Percentiles rank a stretch among this genome's conserved stretches.
Evolutionary conservation across 2,329 filamentous ascomycete species (phyloP).

Genomic region (Trichoderma breve): DNA sequence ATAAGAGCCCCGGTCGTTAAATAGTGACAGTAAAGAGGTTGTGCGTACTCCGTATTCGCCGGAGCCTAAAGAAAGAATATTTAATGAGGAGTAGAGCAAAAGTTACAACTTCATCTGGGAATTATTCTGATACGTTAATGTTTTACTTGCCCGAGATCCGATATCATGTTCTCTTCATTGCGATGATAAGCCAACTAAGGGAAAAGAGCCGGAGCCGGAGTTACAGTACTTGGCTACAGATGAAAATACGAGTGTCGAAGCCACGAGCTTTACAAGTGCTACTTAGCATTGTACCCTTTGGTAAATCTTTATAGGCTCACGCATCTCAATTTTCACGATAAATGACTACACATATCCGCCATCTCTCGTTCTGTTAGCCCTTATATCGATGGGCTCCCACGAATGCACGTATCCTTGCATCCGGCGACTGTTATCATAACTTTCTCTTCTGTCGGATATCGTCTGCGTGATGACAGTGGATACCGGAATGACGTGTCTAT

Average conservation of each 20-base stretch:
- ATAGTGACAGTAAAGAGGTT: not conserved
- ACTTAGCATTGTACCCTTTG: not conserved
- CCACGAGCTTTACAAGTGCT: not conserved
- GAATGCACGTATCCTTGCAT: not conserved
- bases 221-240: not conserved
- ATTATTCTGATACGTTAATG: not conserved
- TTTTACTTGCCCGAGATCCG: not conserved
- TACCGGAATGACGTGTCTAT: not conserved
- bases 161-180: not conserved
- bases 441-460: not conserved
- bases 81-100: not conserved
- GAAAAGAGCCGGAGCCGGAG: not conserved
- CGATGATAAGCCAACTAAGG: not conserved
- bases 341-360: not conserved
- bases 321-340: not conserved
- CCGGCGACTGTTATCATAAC: not conserved
- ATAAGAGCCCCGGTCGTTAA: not conserved
- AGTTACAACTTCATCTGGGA: not conserved
- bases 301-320: not conserved
- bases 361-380: not conserved
- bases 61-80: not conserved
- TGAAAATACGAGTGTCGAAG: not conserved
- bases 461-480: constrained; percentile 5
- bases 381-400: not conserved
- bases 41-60: not conserved